A percentile compares a stretch with the other conserved stretches of the same genome.
phyloP scores from a whole-genome alignment of 2,329 filamentous ascomycete genomes.

The Truncatella angustata region DNA sequence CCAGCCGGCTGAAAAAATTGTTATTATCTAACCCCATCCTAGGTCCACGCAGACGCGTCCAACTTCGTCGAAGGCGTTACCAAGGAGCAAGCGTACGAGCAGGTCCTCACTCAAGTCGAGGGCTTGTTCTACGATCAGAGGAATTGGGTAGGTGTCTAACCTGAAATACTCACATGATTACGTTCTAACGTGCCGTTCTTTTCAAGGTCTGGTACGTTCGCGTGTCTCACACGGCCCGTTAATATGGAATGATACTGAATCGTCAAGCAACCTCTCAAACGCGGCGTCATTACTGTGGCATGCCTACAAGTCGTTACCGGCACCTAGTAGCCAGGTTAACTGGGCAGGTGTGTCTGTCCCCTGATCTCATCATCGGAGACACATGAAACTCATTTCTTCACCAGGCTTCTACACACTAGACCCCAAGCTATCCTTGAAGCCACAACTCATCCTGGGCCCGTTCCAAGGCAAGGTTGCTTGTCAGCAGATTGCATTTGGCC shows the following conservation, averaged over 20 bases:
- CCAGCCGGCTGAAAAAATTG: neutral
- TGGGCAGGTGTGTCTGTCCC: constrained; percentile 60
- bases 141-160: constrained; percentile 68
- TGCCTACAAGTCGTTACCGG: constrained; percentile 69
- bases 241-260: neutral
- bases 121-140: constrained; percentile 70
- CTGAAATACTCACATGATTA: too few relatives aligned
- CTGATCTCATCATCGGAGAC: neutral
- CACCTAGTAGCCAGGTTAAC: constrained; percentile 67
- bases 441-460: constrained; percentile 70
- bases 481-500: constrained; percentile 71
- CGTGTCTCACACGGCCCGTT: neutral
- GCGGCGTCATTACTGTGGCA: constrained; percentile 76
- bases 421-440: constrained; percentile 28
- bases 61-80: constrained; percentile 66
- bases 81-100: constrained; percentile 72
- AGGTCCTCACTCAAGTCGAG: constrained; percentile 69
- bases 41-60: constrained; percentile 79
- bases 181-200: too few relatives aligned
- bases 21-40: neutral
- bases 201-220: constrained; percentile 38
- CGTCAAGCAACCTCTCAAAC: constrained; percentile 72
- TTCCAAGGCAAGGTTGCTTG: constrained; percentile 82
- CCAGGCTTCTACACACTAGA: constrained; percentile 73
- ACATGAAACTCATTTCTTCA: neutral